phyloP scores from a whole-genome alignment of 306 rosid species.

The barrel medic (Medicago truncatula) region MtrunA17r5.0-ANR NC_053042.1:37398501-37399000 shows the following conservation, averaged over 20 bases:
- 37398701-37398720: background rate
- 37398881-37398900: background rate
- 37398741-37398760: background rate
- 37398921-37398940: too few species aligned
- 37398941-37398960: too few species aligned
- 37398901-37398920: background rate
- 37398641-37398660: background rate
- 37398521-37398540: background rate
- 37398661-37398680: background rate
- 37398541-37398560: slow-evolving; percentile 27
- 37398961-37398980: background rate
- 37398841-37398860: background rate
- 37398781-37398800: background rate
- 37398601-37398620: background rate
- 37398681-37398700: background rate
- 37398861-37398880: background rate
- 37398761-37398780: slow-evolving; percentile 22
- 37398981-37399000: too few species aligned
- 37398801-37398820: background rate
- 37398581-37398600: slow-evolving; percentile 2
- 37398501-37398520: background rate
- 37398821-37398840: background rate
- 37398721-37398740: background rate
- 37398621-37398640: background rate
- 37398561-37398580: background rate